These are phyloP conservation scores for Truncatella angustata DNA, from an alignment of 2,329 filamentous ascomycete genomes.

Conservation along the genomic window DNA sequence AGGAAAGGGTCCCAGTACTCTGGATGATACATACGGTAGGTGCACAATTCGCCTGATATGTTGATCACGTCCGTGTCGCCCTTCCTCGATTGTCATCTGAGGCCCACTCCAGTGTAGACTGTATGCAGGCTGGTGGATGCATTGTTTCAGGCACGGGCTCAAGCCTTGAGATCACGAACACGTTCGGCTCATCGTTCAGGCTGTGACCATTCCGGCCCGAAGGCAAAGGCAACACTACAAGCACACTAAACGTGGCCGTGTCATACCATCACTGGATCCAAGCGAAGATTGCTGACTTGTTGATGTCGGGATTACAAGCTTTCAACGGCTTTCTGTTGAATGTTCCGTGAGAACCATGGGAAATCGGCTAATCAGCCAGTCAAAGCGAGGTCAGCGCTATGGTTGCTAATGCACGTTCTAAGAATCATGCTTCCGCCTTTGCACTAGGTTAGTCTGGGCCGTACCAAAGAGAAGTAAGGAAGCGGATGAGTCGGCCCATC, in stretches of 20 bases:
- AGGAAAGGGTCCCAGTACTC: background rate
- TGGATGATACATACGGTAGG: background rate
- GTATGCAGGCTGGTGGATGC: background rate
- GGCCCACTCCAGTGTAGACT: too few species aligned
- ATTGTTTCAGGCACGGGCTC: background rate
- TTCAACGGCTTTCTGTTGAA: background rate
- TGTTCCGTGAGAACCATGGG: background rate
- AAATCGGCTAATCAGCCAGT: slow-evolving; percentile 4
- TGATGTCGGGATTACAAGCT: too few species aligned
- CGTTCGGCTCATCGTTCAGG: background rate
- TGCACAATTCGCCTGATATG: too few species aligned
- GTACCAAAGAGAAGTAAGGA: background rate
- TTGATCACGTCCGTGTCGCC: too few species aligned
- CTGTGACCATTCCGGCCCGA: background rate
- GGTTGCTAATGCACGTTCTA: background rate
- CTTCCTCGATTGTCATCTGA: too few species aligned
- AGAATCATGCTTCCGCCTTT: background rate
- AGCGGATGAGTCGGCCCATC: slow-evolving; percentile 4
- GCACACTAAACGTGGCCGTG: too few species aligned
- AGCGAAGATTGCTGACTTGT: too few species aligned
- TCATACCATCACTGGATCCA: too few species aligned
- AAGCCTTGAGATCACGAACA: background rate
- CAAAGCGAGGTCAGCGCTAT: background rate
- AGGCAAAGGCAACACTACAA: background rate
- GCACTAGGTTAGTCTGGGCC: background rate